Conservation (phyloP, 2,329 filamentous ascomycete genomes). For the Talaromyces pinophilus region DNA sequence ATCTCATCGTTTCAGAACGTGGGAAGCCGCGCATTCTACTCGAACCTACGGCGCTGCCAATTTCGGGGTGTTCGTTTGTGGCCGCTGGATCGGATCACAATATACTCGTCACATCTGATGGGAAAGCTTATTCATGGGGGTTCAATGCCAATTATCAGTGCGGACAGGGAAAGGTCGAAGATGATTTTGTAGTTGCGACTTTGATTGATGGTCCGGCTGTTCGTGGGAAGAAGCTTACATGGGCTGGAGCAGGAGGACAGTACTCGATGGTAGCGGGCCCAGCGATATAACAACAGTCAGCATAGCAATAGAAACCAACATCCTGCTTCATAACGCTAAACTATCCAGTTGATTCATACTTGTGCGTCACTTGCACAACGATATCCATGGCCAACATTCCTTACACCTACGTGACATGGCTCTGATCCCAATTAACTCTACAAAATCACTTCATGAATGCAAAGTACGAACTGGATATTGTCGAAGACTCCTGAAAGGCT, state of each 20-base stretch:
- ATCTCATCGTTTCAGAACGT: constrained; percentile 18
- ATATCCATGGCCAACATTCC: neutral
- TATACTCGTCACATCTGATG: constrained; percentile 24
- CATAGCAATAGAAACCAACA: neutral
- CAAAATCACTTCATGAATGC: neutral
- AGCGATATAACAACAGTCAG: neutral
- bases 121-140: constrained; percentile 26
- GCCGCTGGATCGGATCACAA: constrained; percentile 25
- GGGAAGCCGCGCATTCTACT: constrained; percentile 22
- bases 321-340: neutral
- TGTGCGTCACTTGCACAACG: neutral
- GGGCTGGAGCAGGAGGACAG: constrained; percentile 26
- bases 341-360: neutral
- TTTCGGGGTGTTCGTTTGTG: constrained; percentile 7
- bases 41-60: constrained; percentile 20
- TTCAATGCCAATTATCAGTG: constrained; percentile 25
- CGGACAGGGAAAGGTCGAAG: constrained; percentile 21
- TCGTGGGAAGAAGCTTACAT: constrained; percentile 23
- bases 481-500: neutral
- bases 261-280: constrained; percentile 7
- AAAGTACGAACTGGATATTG: neutral
- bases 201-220: constrained; percentile 23
- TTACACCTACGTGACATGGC: neutral
- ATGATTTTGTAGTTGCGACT: constrained; percentile 23
- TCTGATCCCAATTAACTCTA: neutral